Percentiles rank a stretch among this genome's conserved stretches.
Conservation (phyloP, 164 flowering plant genomes). For the Houttuynia cordata region DNA sequence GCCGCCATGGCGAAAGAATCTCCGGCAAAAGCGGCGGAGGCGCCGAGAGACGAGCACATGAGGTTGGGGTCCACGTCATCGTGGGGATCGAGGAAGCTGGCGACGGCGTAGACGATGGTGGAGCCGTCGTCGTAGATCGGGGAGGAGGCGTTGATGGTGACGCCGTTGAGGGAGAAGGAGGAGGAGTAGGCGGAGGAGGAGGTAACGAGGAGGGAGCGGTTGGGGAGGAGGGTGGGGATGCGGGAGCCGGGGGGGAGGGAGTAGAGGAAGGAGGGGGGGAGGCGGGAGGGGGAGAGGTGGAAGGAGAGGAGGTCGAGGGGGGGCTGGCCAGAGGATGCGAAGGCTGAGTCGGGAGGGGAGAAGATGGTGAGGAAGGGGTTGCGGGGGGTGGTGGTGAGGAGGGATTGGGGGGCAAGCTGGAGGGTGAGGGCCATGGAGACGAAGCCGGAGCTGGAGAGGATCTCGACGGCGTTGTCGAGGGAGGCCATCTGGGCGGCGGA, state of each 20-base stretch:
- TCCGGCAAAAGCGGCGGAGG: not conserved
- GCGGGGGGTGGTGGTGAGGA: not conserved
- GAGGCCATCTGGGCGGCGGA: constrained; percentile 3
- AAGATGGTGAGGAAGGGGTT: constrained; percentile 37
- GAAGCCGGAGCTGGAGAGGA: constrained; percentile 35
- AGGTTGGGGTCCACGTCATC: constrained; percentile 2
- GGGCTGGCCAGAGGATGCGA: too few relatives aligned
- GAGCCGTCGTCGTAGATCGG: constrained; percentile 27
- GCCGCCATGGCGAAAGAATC: constrained; percentile 13
- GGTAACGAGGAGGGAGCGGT: constrained; percentile 27
- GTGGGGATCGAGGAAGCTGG: constrained; percentile 28
- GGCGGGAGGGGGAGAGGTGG: too few relatives aligned
- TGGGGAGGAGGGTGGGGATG: constrained; percentile 33
- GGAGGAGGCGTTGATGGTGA: constrained; percentile 18
- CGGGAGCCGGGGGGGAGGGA: constrained; percentile 30
- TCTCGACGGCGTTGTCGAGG: constrained; percentile 21
- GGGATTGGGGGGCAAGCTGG: constrained; percentile 19
- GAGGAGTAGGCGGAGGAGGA: too few relatives aligned
- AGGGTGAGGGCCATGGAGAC: constrained; percentile 45
- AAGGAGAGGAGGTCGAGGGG: too few relatives aligned
- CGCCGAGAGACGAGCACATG: not conserved
- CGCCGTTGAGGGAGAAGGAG: constrained; percentile 28
- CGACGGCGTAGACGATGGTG: constrained; percentile 27
- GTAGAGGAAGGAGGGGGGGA: too few relatives aligned
- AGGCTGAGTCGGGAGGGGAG: constrained; percentile 46